Evolutionary conservation across 2,329 filamentous ascomycete genomes (phyloP), one percentile per base, ranked within the genome.

Genomic region (Magnaporthiopsis poae): DNA sequence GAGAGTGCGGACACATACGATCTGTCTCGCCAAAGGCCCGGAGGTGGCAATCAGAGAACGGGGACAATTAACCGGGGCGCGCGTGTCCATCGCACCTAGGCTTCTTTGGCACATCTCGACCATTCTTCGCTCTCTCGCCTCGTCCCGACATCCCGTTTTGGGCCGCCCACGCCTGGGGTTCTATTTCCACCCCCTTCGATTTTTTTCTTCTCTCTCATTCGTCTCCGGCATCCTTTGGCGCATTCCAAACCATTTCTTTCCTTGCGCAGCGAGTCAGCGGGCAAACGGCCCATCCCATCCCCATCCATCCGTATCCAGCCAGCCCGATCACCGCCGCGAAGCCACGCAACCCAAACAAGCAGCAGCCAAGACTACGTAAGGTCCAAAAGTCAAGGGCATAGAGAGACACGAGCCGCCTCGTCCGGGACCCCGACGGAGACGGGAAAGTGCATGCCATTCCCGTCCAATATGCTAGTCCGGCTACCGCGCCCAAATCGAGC

Each of bases 401-500:
- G 46, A 52, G 46, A 18, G 46, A 52, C 15, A 56, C n/a, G 7
- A 56, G 21, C 46, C 46, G 46, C 46, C 46, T 56, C n/a, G 46
- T 56, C 7, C 46, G 46, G 21, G 46, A 21, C 46, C 46, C 46
- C 46, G 46, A 56, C 18, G 1, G 21, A 56, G 46, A 56, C 46
- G 46, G 46, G 46, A 56, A n/a, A 56, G 18, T n/a, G 39, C 62
- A 64, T 33, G 62, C 13, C 62, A 64, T 64, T 56, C 62, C 62
- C 27, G 62, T 64, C 62, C 62, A 64, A 64, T 31, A 64, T 64
- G 62, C 27, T 64, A 52, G 36, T 25, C 62, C 62, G 27, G 46
- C 11, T 64, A 27, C 36, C 29, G 36, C 13, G 13, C 62, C 39
- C 15, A 64, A 64, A 56, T 56, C 46, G 62, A 64, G 36, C 36